Base-by-base conservation (phyloP, 2,329 filamentous ascomycete species). In the Aspergillus sp. region DNA sequence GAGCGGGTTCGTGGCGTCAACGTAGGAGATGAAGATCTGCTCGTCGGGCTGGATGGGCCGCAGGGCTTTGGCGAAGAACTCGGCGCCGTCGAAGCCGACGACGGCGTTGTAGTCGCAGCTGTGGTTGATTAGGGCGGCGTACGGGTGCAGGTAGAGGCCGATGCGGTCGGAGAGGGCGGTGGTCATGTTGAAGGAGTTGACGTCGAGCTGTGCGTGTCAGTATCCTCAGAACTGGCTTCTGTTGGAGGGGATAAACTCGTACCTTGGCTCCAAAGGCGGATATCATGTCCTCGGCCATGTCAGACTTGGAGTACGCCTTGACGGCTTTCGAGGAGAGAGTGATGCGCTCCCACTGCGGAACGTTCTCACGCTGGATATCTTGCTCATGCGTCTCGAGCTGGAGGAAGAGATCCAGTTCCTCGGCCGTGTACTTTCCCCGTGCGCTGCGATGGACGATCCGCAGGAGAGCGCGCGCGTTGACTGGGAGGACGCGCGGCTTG, bases 1-100 rank as follows among this genome's bases (percentile, higher is more conserved):
- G 21, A 73, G 76, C 0, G 82, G 77, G 36, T 78, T 76, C 0
- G 79, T 83, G 32, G 73, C 72, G 60, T 87, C 84, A 55, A 85
- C 74, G 62, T 88, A 88, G 3, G 82, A 81, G 53, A 86, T 81
- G 59, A 77, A 81, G 25, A 87, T 74, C 63, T 88, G 83, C 25
- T 83, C 78, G 55, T 76, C 78, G 52, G 76, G 74, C 16, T 71
- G 65, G 54, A 87, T 83, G 0, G 77, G 72, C 11, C 69, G 71
- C 1, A 85, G 67, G 0, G 83, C 77, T 31, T 81, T 79, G 29
- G 85, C 62, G 13, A 72, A 72, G 9, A 83, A 66, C 29, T 71
- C 64, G 3, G 77, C 70, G 17, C 81, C 77, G 52, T 85, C 81
- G 69, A 85, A 84, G 11, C 81, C 74, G 16, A 84, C 75, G 25